Evolutionary conservation across 75 land plant genomes (phyloP).

Genomic region (Selaginella tamariscina): DNA sequence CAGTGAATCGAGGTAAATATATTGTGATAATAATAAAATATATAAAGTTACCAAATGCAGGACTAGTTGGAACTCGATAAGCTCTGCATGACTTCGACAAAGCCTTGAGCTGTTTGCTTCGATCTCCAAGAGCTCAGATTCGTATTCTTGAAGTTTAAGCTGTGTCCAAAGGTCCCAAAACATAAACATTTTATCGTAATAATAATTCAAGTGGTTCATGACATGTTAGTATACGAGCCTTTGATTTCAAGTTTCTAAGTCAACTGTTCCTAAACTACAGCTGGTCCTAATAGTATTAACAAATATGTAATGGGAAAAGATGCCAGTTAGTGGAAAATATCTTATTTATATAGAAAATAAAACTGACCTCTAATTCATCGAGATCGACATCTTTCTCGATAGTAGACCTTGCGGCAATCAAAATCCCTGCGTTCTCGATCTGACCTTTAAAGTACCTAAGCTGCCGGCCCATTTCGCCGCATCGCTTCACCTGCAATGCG

Average conservation of each 20-base stretch:
- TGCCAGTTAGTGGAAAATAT: too few species aligned
- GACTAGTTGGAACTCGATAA: slow-evolving; percentile 72
- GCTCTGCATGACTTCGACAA: slow-evolving; percentile 69
- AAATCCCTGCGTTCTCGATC: slow-evolving; percentile 54
- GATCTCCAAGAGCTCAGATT: slow-evolving; percentile 79
- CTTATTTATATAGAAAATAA: too few species aligned
- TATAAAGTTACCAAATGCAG: slow-evolving; percentile 50
- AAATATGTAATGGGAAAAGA: too few species aligned
- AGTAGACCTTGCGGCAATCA: slow-evolving; percentile 32
- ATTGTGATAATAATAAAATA: not conserved
- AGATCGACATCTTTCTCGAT: slow-evolving; percentile 40
- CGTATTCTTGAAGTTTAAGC: slow-evolving; percentile 78
- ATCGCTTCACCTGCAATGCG: slow-evolving; percentile 63
- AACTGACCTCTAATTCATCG: slow-evolving; percentile 61
- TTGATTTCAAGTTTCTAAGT: too few species aligned
- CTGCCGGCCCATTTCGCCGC: slow-evolving; percentile 81
- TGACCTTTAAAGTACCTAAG: slow-evolving; percentile 67
- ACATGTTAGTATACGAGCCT: too few species aligned
- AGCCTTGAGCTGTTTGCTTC: slow-evolving; percentile 74
- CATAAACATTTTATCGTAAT: not conserved
- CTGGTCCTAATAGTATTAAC: too few species aligned
- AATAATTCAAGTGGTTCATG: too few species aligned
- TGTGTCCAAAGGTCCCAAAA: slow-evolving; percentile 9
- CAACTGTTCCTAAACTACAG: not conserved
- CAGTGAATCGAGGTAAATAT: not conserved